phyloP scores from a whole-genome alignment of 345 rosid species.

The Populus deltoides region DNA sequence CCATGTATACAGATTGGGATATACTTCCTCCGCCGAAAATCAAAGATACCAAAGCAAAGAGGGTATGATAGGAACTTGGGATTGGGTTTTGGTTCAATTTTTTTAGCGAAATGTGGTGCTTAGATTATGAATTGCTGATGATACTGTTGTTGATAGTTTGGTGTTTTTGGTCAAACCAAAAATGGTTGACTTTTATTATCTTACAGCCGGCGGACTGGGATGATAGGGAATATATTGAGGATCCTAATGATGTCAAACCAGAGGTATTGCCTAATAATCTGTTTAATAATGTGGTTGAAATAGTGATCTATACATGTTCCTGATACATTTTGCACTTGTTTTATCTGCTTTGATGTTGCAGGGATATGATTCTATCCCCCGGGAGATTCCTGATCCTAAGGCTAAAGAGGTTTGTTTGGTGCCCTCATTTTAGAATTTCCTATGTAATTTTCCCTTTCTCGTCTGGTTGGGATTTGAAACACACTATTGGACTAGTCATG shows the following conservation, averaged over 20 bases:
- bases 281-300: not conserved
- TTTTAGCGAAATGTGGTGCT: not conserved
- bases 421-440: not conserved
- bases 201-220: slow-evolving; percentile 92
- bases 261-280: slow-evolving; percentile 43
- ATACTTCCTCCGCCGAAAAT: slow-evolving; percentile 89
- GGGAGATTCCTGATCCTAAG: slow-evolving; percentile 43
- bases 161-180: not conserved
- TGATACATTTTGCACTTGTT: slow-evolving; percentile 4
- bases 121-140: not conserved
- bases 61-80: slow-evolving; percentile 40
- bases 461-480: not conserved
- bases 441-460: not conserved
- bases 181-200: not conserved
- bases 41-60: slow-evolving; percentile 69
- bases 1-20: slow-evolving; percentile 93
- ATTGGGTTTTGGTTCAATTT: not conserved
- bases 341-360: slow-evolving; percentile 16
- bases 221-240: slow-evolving; percentile 81
- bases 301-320: slow-evolving; percentile 2
- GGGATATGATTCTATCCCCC: slow-evolving; percentile 46
- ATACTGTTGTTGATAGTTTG: not conserved
- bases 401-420: slow-evolving; percentile 36
- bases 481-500: not conserved
- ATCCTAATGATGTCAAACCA: slow-evolving; percentile 75